Conservation (phyloP, 192 early-diverging fungal genomes). For the Backusella parvicylindrica region DNA sequence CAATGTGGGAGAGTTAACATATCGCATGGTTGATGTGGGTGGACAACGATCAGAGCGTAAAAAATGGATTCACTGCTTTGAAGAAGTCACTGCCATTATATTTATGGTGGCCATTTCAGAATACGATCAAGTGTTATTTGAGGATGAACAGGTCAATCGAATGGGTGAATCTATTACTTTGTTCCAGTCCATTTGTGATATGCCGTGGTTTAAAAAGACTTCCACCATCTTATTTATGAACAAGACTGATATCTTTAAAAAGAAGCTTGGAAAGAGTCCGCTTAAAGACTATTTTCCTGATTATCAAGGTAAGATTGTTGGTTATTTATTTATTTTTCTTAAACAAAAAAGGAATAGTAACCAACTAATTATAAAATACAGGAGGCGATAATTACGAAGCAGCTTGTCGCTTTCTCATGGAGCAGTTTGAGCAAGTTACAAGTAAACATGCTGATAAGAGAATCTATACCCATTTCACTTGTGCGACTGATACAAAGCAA, state of each 20-base stretch:
- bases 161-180: conserved; percentile 96
- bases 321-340: not conserved
- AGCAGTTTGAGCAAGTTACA: conserved; percentile 75
- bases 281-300: conserved; percentile 90
- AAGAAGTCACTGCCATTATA: conserved; percentile 93
- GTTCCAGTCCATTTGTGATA: conserved; percentile 97
- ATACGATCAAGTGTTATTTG: conserved; percentile 93
- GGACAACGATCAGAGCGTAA: conserved; percentile 97
- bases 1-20: conserved; percentile 86
- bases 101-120: conserved; percentile 95
- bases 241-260: conserved; percentile 96
- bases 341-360: not conserved
- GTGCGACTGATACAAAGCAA: conserved; percentile 82
- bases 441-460: conserved; percentile 68
- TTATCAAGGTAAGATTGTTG: conserved; percentile 52
- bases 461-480: conserved; percentile 86
- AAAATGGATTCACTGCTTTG: conserved; percentile 99
- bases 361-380: not conserved
- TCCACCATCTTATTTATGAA: conserved; percentile 97
- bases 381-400: conserved; percentile 67
- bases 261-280: conserved; percentile 84
- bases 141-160: conserved; percentile 95
- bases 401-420: conserved; percentile 73
- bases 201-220: conserved; percentile 92
- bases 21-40: conserved; percentile 97